Base-by-base conservation (phyloP, 768 basidiomycete species). In the Leucocoprinus leucothites region DNA sequence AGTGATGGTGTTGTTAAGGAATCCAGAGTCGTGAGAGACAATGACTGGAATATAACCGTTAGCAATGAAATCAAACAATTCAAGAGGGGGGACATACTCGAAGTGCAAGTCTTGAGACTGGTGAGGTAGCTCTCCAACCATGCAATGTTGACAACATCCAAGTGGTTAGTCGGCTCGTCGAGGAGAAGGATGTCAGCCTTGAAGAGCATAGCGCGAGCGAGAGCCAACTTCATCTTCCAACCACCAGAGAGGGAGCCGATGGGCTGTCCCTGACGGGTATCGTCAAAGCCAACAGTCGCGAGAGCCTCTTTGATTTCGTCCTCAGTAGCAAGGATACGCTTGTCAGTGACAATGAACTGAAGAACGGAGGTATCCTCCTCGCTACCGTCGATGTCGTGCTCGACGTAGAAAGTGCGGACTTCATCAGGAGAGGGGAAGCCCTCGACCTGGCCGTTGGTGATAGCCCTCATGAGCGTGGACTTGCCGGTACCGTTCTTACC, bases 201-300 rank as follows among this genome's bases (percentile, higher is more conserved):
- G 89, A 98, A 98, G 43, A 98, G 81, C 86, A 98, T 96, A 48
- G 95, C 95, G 59, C 95, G 85, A 56, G 95, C 95, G 58, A 98
- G 85, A 38, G 95, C 95, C 60, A 98, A 87, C 83, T 97, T 98
- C 95, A 98, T 98, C 84, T 98, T 98, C 95, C 95, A 97, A 79
- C 95, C 95, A 83, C 95, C 95, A 42, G 95, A 98, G 38, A 98
- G 78, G 56, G 85, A 85, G 60, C 94, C 92, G 61, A 97, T 97
- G 38, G 92, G 74, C 59, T 89, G 80, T 60, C 74, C 77, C 75
- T 97, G 95, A 61, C 94, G 87, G 64, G 86, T 90, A 58, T 87
- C 90, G 60, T 74, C 83, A 83, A 98, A 98, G 59, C 95, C 95
- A 67, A 97, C 95, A 48, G 91, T 89, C 19, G 86, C 83, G 54